phyloP scores from a whole-genome alignment of 768 basidiomycete species.

The Lactarius indigo region DNA sequence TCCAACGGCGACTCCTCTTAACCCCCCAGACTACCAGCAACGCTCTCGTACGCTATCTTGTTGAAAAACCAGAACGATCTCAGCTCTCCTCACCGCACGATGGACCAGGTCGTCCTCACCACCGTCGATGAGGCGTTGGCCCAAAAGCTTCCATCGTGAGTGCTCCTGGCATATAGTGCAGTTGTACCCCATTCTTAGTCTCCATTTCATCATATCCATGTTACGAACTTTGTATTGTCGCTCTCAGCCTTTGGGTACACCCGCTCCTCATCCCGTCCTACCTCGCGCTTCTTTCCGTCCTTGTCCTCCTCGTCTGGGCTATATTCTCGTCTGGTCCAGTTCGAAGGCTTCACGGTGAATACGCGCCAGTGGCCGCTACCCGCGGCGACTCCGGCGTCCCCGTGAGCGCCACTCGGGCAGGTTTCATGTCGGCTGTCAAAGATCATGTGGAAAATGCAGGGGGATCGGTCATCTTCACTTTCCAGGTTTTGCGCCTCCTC shows the following conservation, averaged over 20 bases:
- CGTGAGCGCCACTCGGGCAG: not conserved
- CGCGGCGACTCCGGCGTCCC: not conserved
- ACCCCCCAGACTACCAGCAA: too few relatives aligned
- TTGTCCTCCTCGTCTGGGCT: slow-evolving; percentile 2
- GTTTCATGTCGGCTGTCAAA: slow-evolving; percentile 18
- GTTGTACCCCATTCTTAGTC: too few relatives aligned
- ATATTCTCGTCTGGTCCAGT: not conserved
- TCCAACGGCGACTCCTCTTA: too few relatives aligned
- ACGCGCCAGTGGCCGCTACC: not conserved
- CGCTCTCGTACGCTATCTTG: too few relatives aligned
- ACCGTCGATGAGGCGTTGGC: not conserved
- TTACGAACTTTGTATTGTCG: too few relatives aligned
- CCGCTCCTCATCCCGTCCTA: slow-evolving; percentile 20
- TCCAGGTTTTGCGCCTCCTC: slow-evolving; percentile 44
- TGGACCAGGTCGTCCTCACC: slow-evolving; percentile 4
- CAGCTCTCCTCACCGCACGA: not conserved
- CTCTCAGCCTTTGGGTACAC: slow-evolving; percentile 14
- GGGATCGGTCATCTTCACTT: slow-evolving; percentile 45
- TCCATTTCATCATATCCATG: not conserved
- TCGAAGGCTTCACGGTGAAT: not conserved
- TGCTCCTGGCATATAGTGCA: not conserved
- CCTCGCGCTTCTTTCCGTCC: slow-evolving; percentile 5
- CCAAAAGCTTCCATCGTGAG: not conserved
- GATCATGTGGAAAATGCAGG: slow-evolving; percentile 42
- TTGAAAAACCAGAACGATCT: too few relatives aligned